phyloP scores from a whole-genome alignment of 2,329 filamentous ascomycete species.

The Colletotrichum sansevieriae region DNA sequence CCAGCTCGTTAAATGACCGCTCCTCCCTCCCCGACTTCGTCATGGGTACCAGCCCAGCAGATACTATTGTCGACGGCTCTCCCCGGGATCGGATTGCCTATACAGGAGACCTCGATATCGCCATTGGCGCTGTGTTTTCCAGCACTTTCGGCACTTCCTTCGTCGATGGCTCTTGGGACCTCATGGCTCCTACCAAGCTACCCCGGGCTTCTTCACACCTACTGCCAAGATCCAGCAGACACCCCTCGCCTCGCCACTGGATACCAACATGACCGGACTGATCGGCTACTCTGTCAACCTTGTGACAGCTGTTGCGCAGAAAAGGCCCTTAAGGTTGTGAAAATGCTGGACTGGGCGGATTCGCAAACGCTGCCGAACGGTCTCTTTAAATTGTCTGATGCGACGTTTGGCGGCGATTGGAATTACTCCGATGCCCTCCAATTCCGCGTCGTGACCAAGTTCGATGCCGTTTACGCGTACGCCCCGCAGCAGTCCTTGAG shows the following conservation, averaged over 20 bases:
- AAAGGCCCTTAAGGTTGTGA: constrained; percentile 47
- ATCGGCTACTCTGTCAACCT: constrained; percentile 54
- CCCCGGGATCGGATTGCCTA: constrained; percentile 51
- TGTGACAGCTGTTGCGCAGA: constrained; percentile 46
- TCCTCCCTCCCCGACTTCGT: constrained; percentile 50
- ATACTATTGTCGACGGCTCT: constrained; percentile 52
- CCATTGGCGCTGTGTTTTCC: constrained; percentile 44
- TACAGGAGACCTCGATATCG: constrained; percentile 50
- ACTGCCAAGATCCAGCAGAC: constrained; percentile 50
- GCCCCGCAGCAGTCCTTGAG: constrained; percentile 46
- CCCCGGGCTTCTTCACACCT: constrained; percentile 50
- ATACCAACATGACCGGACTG: constrained; percentile 48
- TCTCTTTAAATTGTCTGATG: constrained; percentile 47
- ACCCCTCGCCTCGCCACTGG: constrained; percentile 41
- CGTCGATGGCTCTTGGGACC: constrained; percentile 44
- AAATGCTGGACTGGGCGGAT: constrained; percentile 53
- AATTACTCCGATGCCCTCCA: constrained; percentile 52
- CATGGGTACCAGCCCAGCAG: constrained; percentile 50
- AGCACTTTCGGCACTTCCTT: constrained; percentile 48
- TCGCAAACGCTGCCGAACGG: constrained; percentile 46
- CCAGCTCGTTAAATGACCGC: constrained; percentile 46
- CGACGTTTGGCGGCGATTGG: constrained; percentile 50
- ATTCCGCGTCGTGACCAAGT: constrained; percentile 48
- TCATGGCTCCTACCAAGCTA: constrained; percentile 48
- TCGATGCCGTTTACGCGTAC: constrained; percentile 51